These are phyloP conservation scores for Pleurotus citrinopileatus DNA, from an alignment of 768 basidiomycete species.

Conservation along the genomic window DNA sequence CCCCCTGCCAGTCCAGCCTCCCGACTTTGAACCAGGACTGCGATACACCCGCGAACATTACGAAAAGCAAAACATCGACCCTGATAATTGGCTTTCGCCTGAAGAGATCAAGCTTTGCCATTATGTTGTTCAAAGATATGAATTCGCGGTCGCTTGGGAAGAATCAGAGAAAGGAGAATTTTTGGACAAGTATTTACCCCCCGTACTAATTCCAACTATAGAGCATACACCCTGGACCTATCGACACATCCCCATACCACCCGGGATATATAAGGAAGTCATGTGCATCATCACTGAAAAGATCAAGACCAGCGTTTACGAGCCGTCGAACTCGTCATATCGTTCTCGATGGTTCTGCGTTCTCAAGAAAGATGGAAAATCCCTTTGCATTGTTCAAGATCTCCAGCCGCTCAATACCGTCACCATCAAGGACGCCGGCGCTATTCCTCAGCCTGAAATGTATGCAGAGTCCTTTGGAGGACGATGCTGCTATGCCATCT, in stretches of 20 bases:
- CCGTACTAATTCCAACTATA: conserved; percentile 28
- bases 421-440: conserved; percentile 29
- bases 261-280: conserved; percentile 22
- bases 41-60: conserved; percentile 19
- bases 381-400: conserved; percentile 5
- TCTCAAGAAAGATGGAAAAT: conserved; percentile 1
- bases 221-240: conserved; percentile 35
- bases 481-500: conserved; percentile 24
- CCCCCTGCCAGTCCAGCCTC: conserved; percentile 16
- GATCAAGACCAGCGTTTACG: conserved; percentile 29
- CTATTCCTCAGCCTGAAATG: conserved; percentile 28
- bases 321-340: conserved; percentile 31
- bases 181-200: conserved; percentile 27
- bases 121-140: conserved; percentile 20
- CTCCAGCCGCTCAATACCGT: conserved; percentile 33
- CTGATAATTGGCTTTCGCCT: conserved; percentile 20
- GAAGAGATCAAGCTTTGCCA: conserved; percentile 24
- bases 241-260: conserved; percentile 28
- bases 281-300: conserved; percentile 19
- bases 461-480: conserved; percentile 32
- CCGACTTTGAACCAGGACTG: conserved; percentile 17
- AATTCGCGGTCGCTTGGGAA: conserved; percentile 27
- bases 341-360: conserved; percentile 33
- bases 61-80: conserved; percentile 19
- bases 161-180: conserved; percentile 22